A percentile compares a stretch with the other conserved stretches of the same genome.
These are phyloP conservation scores for Schoenoplectus triqueter DNA, from an alignment of 202 grass and related monocot species.

Conservation along the genomic window DNA sequence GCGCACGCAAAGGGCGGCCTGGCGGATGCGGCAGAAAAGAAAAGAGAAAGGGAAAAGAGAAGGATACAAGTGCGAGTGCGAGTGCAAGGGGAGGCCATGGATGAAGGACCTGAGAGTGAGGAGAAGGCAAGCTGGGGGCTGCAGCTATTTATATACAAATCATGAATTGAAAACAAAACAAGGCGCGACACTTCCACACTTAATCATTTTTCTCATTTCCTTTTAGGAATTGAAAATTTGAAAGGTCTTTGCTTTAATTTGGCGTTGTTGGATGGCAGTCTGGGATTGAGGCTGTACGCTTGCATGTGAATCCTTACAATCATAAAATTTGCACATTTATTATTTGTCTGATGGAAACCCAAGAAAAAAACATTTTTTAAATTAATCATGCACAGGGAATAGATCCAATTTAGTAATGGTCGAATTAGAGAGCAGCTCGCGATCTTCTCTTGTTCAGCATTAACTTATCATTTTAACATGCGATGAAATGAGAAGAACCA, in stretches of 20 bases:
- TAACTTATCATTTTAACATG: not conserved
- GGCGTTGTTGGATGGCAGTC: constrained; percentile 23
- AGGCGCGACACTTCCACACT: not conserved
- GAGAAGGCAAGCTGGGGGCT: not conserved
- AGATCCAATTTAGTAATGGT: not conserved
- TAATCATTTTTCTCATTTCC: not conserved
- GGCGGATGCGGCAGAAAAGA: not conserved
- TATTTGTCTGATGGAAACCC: not conserved
- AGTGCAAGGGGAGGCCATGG: not conserved
- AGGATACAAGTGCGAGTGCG: not conserved
- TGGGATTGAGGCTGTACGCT: not conserved
- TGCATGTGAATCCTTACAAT: constrained; percentile 14
- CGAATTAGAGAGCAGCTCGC: not conserved
- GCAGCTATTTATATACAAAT: constrained; percentile 7
- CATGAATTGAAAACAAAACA: not conserved
- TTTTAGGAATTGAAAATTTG: constrained; percentile 6
- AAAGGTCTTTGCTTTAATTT: constrained; percentile 24
- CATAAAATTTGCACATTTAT: not conserved
- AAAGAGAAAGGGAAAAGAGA: constrained; percentile 10
- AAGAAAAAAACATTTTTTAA: not conserved
- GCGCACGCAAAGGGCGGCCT: constrained; percentile 53
- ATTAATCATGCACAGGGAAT: not conserved
- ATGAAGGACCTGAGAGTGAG: constrained; percentile 22
- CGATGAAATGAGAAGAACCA: not conserved
- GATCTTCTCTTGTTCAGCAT: not conserved